Evolutionary conservation across 345 rosid genomes (phyloP).

Genomic region (Camelina laxa): DNA sequence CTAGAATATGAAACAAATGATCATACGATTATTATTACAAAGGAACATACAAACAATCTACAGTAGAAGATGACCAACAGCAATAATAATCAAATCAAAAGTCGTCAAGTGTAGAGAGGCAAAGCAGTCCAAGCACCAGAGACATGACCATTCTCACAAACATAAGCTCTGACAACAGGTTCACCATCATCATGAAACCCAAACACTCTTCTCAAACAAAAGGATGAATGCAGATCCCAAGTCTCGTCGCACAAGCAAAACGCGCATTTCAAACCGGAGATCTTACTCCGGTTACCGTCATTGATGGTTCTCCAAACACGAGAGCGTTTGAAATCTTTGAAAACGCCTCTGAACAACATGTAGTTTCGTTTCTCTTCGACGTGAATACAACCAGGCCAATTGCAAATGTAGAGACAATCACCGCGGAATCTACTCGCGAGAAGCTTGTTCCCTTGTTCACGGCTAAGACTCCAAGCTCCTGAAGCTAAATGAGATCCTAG

Average conservation of each 20-base stretch:
- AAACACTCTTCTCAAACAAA: slow-evolving; percentile 76
- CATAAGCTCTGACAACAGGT: slow-evolving; percentile 94
- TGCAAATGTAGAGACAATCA: slow-evolving; percentile 80
- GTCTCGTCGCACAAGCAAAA: slow-evolving; percentile 75
- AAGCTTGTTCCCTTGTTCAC: slow-evolving; percentile 89
- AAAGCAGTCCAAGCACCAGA: slow-evolving; percentile 93
- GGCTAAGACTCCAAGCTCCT: slow-evolving; percentile 73
- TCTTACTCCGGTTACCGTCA: slow-evolving; percentile 67
- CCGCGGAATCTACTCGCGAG: slow-evolving; percentile 90
- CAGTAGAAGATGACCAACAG: no score
- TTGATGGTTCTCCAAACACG: slow-evolving; percentile 89
- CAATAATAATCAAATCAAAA: background rate
- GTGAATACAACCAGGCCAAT: slow-evolving; percentile 96
- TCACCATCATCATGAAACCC: slow-evolving; percentile 96
- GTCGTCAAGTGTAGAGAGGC: slow-evolving; percentile 66
- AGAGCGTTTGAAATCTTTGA: slow-evolving; percentile 82
- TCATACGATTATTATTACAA: slow-evolving; percentile 21
- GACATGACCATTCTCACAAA: slow-evolving; percentile 96
- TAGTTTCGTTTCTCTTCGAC: slow-evolving; percentile 79
- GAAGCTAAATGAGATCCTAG: slow-evolving; percentile 73
- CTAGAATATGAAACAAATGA: slow-evolving; percentile 4
- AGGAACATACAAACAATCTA: no score
- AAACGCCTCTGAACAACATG: slow-evolving; percentile 90
- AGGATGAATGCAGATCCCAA: slow-evolving; percentile 91
- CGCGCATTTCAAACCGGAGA: slow-evolving; percentile 68